A percentile compares a stretch with the other conserved stretches of the same genome.
These are phyloP conservation scores for Hexamita inflata DNA, from an alignment of 208 protist species.

Conservation along the genomic window DNA sequence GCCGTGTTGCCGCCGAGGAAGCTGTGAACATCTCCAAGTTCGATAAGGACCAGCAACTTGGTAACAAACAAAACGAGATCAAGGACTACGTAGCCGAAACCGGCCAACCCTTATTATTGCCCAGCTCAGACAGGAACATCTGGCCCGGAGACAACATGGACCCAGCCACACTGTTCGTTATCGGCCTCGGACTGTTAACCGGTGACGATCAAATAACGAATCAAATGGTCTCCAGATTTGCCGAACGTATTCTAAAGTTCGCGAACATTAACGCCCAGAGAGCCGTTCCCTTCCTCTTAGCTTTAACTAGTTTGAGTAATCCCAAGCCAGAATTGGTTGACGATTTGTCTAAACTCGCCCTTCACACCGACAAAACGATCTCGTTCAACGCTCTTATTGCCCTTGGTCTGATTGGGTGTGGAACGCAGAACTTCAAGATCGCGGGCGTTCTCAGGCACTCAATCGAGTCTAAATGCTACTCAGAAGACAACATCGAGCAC, in stretches of 20 bases:
- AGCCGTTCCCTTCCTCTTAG: background rate
- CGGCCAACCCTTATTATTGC: background rate
- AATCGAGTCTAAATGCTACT: background rate
- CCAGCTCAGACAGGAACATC: background rate
- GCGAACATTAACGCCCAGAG: background rate
- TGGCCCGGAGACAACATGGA: slow-evolving; percentile 23
- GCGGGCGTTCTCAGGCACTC: background rate
- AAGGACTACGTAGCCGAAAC: background rate
- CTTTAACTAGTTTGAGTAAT: background rate
- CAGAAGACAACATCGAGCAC: background rate
- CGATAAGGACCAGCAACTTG: background rate
- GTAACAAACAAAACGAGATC: background rate
- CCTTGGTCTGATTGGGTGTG: slow-evolving; percentile 5
- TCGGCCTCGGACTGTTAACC: background rate
- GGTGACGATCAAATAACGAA: background rate
- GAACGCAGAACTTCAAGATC: background rate
- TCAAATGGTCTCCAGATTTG: background rate
- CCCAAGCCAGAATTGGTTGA: background rate
- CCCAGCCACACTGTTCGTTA: background rate
- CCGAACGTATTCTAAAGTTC: background rate
- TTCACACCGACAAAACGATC: background rate
- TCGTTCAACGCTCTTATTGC: background rate
- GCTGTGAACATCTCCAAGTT: slow-evolving; percentile 13
- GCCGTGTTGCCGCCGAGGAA: slow-evolving; percentile 21
- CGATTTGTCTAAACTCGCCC: background rate